Percentiles rank a stretch among this genome's conserved stretches.
Conservation (phyloP, 2,329 filamentous ascomycete genomes). For the Epichloe hybrida region DNA sequence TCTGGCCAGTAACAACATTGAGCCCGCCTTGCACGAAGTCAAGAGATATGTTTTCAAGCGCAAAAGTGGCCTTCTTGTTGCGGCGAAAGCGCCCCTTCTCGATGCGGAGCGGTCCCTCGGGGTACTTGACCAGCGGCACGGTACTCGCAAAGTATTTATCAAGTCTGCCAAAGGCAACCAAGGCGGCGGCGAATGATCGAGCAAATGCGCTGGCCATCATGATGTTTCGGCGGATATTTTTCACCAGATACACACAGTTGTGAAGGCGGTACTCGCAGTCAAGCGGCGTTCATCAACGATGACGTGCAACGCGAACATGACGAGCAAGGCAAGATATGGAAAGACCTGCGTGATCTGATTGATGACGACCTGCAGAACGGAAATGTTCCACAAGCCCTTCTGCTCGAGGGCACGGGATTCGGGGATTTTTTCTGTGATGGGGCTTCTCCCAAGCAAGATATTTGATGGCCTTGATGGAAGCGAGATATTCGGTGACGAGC, state of each 20-base stretch:
- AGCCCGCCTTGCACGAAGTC: conserved; percentile 39
- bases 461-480: conserved; percentile 44
- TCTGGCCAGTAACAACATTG: conserved; percentile 40
- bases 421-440: conserved; percentile 36
- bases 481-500: conserved; percentile 42
- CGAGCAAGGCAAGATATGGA: conserved; percentile 36
- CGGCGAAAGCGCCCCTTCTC: conserved; percentile 31
- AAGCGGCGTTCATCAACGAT: conserved; percentile 32
- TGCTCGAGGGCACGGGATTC: conserved; percentile 37
- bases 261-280: conserved; percentile 44
- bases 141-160: conserved; percentile 41
- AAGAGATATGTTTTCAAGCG: conserved; percentile 32
- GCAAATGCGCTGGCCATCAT: conserved; percentile 32
- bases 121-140: conserved; percentile 31
- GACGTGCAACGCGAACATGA: conserved; percentile 41
- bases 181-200: conserved; percentile 20
- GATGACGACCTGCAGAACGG: conserved; percentile 31
- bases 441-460: conserved; percentile 48
- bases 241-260: conserved; percentile 38
- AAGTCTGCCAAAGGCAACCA: conserved; percentile 35
- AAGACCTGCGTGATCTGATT: conserved; percentile 37
- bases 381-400: conserved; percentile 38
- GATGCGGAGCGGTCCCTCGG: conserved; percentile 31
- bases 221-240: conserved; percentile 38
- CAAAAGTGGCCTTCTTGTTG: conserved; percentile 35